Base-by-base conservation (phyloP, 306 rosid genomes). In the Chamaecrista fasciculata region DNA sequence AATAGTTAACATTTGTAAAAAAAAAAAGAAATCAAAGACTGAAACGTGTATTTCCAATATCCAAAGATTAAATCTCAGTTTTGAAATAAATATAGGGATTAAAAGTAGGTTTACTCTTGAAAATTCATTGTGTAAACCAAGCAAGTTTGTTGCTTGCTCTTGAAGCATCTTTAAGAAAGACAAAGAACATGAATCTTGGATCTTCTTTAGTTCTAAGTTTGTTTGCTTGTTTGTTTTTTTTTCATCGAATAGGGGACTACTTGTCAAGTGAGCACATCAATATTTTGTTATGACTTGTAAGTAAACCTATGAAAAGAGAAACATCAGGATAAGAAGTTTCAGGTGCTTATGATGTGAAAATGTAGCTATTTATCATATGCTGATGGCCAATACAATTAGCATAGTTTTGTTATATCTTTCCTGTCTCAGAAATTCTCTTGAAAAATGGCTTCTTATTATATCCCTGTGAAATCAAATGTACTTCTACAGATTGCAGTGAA, bases 401-500 rank as follows among this genome's bases (percentile, higher is more conserved):
- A 62, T 31, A 42, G 11, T 5, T 51, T 25, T 28, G 26, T 23
- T 62, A 24, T 25, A 18, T 23, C 61, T 57, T 33, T 28, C 34
- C 6, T 8, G 19, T 31, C 44, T 28, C 42, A 14, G 11, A 65
- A 65, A 12, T 65, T 37, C 29, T 37, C 59, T 66, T 49, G 33
- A 15, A 3, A 62, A 55, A n/a, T n/a, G n/a, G n/a, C 29, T 48
- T 14, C 47, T 69, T 24, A 42, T 20, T 55, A 15, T 33, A 33
- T 33, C 36, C 57, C 33, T 69, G 20, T 50, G 52, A 82, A 69
- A 78, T 64, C 65, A 47, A 47, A 42, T 74, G 66, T 60, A 28
- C 19, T 24, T 26, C 6, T 60, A 58, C 84, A 94, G 99, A 89
- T 94, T 80, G 99, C 97, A 29, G 99, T 91, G 61, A 94, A 91